Base-by-base conservation (phyloP, 768 basidiomycete genomes). In the Gloeostereum incarnatum region DNA sequence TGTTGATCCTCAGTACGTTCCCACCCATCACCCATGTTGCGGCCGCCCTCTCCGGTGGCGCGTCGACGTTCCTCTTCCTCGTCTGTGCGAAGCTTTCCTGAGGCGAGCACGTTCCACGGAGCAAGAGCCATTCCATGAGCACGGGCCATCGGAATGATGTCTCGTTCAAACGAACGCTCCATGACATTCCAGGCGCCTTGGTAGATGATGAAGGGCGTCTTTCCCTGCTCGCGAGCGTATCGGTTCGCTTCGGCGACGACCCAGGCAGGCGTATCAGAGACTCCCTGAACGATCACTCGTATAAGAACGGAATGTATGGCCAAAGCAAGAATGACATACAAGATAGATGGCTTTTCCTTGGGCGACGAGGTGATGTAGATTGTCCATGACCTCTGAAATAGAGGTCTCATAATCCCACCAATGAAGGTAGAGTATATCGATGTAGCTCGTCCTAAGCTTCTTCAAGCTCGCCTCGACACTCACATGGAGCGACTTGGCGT, bases 181-280 rank as follows among this genome's bases (percentile, higher is more conserved):
- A 62, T 46, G 34, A 60, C 48, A 36, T 51, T 58, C 57, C 56
- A 63, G 8, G 38, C 40, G 9, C 63, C 69, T 47, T 65, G 70
- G 50, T 70, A 72, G 20, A 73, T 54, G 17, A 57, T 60, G 44
- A 73, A 73, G 3, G 62, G 69, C 1, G 63, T 57, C 42, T 64
- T 58, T 0, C 62, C 66, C 23, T 66, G 58, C 33, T 54, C 51
- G 3, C 55, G 46, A 17, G 68, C 66, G 33, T 66, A 70, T 41
- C 63, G 57, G 49, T 71, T 68, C 4, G 56, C 56, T 24, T 56
- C 47, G 1, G 59, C 39, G 10, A 66, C 63, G 4, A 65, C 33
- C 62, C 63, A 67, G 0, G 66, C 65, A 1, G 65, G 63, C 1
- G 54, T 48, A 27, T 62, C 54, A 16, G 52, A 52, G 23, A 54